Evolutionary conservation across 2,329 filamentous ascomycete genomes (phyloP).

Genomic region (Thermothelomyces thermophilus): DNA sequence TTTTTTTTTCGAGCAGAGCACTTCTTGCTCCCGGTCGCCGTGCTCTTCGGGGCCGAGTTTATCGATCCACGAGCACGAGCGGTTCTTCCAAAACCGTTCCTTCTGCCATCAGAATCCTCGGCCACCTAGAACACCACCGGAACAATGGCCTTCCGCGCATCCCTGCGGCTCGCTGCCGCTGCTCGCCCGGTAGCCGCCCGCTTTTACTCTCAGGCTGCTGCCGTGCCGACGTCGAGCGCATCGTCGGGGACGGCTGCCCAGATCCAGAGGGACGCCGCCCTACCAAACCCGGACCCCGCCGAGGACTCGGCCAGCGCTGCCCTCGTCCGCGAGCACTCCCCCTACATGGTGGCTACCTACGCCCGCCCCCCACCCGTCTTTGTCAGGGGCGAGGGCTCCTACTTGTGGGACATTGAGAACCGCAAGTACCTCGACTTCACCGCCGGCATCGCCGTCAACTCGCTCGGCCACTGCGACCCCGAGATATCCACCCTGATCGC

Average conservation of each 20-base stretch:
- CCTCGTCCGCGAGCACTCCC: conserved; percentile 67
- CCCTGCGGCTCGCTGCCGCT: conserved; percentile 31
- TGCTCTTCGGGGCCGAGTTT: too few species aligned
- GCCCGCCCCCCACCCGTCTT: conserved; percentile 86
- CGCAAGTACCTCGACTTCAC: conserved; percentile 90
- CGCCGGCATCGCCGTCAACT: conserved; percentile 91
- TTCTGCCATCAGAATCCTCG: too few species aligned
- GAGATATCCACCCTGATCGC: conserved; percentile 68
- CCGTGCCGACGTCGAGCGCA: conserved; percentile 32
- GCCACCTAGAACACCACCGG: too few species aligned
- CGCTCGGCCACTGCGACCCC: conserved; percentile 81
- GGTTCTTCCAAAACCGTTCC: too few species aligned
- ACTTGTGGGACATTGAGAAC: conserved; percentile 86
- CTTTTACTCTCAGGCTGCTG: conserved; percentile 32
- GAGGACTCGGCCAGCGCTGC: conserved; percentile 67
- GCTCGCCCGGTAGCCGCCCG: conserved; percentile 22
- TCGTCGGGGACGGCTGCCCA: conserved; percentile 30
- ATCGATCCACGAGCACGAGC: too few species aligned
- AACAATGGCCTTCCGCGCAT: conserved; percentile 37
- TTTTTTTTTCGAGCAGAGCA: too few species aligned
- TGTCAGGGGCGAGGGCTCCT: conserved; percentile 77
- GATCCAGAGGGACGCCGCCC: conserved; percentile 29
- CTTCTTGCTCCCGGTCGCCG: too few species aligned
- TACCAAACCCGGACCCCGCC: conserved; percentile 65
- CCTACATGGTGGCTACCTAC: conserved; percentile 95